These are phyloP conservation scores for Pseudozyma thailandica DNA, from an alignment of 1,284 basidiomycete species.

Conservation along the genomic window DNA sequence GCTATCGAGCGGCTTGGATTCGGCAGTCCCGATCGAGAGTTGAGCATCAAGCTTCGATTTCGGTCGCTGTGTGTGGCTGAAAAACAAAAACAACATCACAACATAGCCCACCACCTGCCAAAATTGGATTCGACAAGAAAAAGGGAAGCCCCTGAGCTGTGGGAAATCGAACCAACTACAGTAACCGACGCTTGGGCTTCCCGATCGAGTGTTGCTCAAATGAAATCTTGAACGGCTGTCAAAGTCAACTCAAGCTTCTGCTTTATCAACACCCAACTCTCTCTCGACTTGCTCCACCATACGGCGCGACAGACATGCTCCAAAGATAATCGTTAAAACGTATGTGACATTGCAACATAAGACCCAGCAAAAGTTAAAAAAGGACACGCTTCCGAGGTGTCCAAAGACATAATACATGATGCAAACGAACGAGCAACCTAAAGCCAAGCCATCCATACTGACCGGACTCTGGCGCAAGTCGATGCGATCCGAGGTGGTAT, in stretches of 20 bases:
- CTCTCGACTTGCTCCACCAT: too few species aligned
- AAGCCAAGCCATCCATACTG: not conserved
- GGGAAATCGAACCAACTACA: conserved; percentile 4
- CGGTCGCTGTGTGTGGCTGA: not conserved
- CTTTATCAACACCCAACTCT: too few species aligned
- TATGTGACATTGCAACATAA: conserved; percentile 12
- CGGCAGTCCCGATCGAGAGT: not conserved
- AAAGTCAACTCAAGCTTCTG: too few species aligned
- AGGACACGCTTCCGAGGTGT: not conserved
- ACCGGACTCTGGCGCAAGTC: too few species aligned
- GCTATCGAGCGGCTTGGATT: not conserved
- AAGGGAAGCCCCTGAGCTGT: conserved; percentile 11
- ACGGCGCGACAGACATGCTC: too few species aligned
- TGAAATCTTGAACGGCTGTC: not conserved
- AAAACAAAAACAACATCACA: too few species aligned
- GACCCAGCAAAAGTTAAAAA: conserved; percentile 6
- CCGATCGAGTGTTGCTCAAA: not conserved
- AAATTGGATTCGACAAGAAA: not conserved
- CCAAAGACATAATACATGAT: not conserved
- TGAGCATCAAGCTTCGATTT: too few species aligned
- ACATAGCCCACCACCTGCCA: not conserved
- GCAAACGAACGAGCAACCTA: not conserved
- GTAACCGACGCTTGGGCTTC: not conserved
- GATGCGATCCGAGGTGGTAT: conserved; percentile 12
- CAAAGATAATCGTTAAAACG: too few species aligned